Evolutionary conservation across 345 rosid genomes (phyloP).

Genomic region (Acer yangbiense): DNA sequence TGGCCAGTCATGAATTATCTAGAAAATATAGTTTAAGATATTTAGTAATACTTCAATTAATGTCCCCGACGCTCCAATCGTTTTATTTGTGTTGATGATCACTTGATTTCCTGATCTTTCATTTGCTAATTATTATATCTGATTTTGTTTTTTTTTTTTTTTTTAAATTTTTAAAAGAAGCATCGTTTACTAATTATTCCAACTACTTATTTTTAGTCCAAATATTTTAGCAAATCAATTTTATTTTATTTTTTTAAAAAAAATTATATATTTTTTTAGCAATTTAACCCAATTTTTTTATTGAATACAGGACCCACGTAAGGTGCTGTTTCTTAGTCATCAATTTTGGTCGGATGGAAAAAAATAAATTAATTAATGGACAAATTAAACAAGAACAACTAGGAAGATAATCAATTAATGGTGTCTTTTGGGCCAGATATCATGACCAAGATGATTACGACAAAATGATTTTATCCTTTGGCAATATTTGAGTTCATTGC

Average conservation of each 20-base stretch:
- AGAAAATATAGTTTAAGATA: no score
- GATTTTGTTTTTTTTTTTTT: no score
- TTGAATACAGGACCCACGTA: not conserved
- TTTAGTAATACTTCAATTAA: not conserved
- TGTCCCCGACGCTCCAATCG: not conserved
- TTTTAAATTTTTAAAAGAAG: no score
- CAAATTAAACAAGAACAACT: not conserved
- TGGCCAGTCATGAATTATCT: no score
- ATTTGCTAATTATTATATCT: no score
- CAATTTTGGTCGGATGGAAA: not conserved
- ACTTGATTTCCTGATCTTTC: no score
- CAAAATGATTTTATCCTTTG: not conserved
- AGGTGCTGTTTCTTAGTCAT: not conserved
- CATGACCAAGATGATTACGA: not conserved
- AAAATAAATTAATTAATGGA: no score
- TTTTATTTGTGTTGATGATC: no score
- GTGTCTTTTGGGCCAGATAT: not conserved
- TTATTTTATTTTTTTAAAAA: no score
- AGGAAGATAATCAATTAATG: not conserved
- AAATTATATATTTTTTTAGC: not conserved
- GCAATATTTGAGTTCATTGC: not conserved
- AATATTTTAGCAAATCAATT: no score
- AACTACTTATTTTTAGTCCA: not conserved
- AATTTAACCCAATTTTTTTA: not conserved
- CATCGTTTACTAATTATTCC: not conserved